Conservation (phyloP, 2,329 filamentous ascomycete genomes). For the Aspergillus amoenus region DNA sequence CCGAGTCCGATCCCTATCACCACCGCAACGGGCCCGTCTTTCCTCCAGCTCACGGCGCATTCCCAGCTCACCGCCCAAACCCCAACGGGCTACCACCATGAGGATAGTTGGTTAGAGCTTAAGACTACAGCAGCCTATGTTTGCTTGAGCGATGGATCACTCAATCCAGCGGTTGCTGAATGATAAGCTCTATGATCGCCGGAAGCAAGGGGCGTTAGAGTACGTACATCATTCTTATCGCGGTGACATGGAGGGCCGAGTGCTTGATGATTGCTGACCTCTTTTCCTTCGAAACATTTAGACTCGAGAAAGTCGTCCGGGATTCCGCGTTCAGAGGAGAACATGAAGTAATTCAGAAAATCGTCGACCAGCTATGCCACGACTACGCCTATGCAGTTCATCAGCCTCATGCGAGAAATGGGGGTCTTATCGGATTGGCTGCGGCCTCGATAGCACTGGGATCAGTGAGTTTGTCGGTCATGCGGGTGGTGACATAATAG, state of each 20-base stretch:
- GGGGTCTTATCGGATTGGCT: slow-evolving; percentile 90
- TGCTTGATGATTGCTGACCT: slow-evolving; percentile 10
- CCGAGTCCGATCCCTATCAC: not conserved
- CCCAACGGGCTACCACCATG: slow-evolving; percentile 23
- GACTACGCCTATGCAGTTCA: slow-evolving; percentile 98
- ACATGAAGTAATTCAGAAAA: slow-evolving; percentile 75
- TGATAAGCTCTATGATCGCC: slow-evolving; percentile 98
- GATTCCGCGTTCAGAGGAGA: slow-evolving; percentile 76
- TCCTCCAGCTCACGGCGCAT: slow-evolving; percentile 7
- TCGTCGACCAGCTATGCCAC: slow-evolving; percentile 94
- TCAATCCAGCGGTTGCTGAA: slow-evolving; percentile 88
- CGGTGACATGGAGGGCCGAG: not conserved
- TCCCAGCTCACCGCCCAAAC: slow-evolving; percentile 17
- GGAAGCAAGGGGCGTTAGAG: slow-evolving; percentile 95
- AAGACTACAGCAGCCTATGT: slow-evolving; percentile 21
- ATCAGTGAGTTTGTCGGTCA: slow-evolving; percentile 61
- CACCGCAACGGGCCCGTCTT: not conserved
- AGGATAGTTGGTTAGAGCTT: slow-evolving; percentile 24
- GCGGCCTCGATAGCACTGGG: slow-evolving; percentile 95
- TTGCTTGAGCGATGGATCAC: slow-evolving; percentile 67
- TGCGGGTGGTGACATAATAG: not conserved
- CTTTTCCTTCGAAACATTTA: slow-evolving; percentile 36
- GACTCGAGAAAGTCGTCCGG: slow-evolving; percentile 86
- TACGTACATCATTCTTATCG: slow-evolving; percentile 50
- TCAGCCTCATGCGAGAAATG: slow-evolving; percentile 93